A percentile compares a stretch with the other conserved stretches of the same genome.
phyloP scores from a whole-genome alignment of 1,139 yeast genomes.

The Taiozyma onychis region DNA sequence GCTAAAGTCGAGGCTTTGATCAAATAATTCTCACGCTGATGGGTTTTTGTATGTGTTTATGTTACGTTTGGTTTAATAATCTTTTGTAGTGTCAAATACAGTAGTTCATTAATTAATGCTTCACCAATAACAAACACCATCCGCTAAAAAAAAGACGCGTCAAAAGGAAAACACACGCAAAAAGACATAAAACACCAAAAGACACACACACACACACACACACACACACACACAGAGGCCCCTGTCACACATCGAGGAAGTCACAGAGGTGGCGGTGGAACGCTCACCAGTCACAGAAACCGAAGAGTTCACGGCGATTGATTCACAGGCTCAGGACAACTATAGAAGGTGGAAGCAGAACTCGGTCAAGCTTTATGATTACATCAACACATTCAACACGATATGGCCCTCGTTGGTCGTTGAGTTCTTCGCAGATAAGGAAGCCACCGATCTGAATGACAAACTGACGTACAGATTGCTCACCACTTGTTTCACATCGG shows the following conservation, averaged over 20 bases:
- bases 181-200: neutral
- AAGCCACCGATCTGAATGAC: conserved; percentile 4
- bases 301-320: neutral
- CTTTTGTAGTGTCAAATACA: neutral
- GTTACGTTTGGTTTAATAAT: neutral
- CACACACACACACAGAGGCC: neutral
- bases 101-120: too few relatives aligned
- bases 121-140: neutral
- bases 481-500: conserved; percentile 77
- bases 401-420: conserved; percentile 79
- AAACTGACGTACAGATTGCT: conserved; percentile 33
- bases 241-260: neutral
- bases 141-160: neutral
- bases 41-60: neutral
- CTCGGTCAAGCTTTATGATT: conserved; percentile 67
- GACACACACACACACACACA: neutral
- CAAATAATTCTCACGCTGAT: neutral
- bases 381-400: conserved; percentile 66
- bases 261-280: neutral
- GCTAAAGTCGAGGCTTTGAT: neutral
- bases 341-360: conserved; percentile 74
- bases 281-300: neutral
- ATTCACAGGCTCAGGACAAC: conserved; percentile 5
- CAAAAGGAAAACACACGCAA: neutral
- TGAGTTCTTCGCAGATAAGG: conserved; percentile 63